A percentile compares a stretch with the other conserved stretches of the same genome.
Conservation (phyloP, 306 rosid genomes). For the Glycine tomentella region DNA sequence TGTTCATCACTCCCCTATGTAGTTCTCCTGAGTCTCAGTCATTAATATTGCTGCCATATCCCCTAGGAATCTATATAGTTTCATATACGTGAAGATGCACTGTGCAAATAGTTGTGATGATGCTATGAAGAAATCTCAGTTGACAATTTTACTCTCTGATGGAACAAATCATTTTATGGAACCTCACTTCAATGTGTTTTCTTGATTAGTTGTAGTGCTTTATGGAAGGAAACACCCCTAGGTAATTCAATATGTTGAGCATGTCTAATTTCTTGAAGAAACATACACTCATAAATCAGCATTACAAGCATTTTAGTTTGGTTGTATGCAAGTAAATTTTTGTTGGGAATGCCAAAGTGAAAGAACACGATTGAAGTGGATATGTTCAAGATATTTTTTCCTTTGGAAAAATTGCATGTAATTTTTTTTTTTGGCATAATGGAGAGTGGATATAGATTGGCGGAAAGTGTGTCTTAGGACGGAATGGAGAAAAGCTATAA, state of each 20-base stretch:
- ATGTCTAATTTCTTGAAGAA: constrained; percentile 10
- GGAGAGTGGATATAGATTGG: too few relatives aligned
- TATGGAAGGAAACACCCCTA: constrained; percentile 3
- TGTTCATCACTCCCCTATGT: constrained; percentile 8
- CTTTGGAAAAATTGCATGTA: neutral
- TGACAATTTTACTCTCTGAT: constrained; percentile 28
- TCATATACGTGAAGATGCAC: constrained; percentile 14
- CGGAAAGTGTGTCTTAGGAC: too few relatives aligned
- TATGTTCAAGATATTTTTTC: neutral
- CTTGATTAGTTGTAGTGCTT: constrained; percentile 15
- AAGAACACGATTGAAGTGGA: neutral
- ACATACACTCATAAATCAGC: constrained; percentile 8
- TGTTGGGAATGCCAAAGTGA: neutral
- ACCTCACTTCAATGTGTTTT: constrained; percentile 27
- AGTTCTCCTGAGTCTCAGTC: constrained; percentile 11
- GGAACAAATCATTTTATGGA: constrained; percentile 27
- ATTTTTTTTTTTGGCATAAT: neutral
- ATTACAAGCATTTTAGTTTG: constrained; percentile 26
- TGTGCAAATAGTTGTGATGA: neutral
- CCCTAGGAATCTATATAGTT: constrained; percentile 9
- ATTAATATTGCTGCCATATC: neutral
- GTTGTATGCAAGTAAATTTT: neutral
- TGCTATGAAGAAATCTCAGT: constrained; percentile 34
- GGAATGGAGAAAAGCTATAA: too few relatives aligned
- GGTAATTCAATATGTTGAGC: constrained; percentile 22